Evolutionary conservation across 768 basidiomycete species (phyloP).

Genomic region (Calocera cornea): DNA sequence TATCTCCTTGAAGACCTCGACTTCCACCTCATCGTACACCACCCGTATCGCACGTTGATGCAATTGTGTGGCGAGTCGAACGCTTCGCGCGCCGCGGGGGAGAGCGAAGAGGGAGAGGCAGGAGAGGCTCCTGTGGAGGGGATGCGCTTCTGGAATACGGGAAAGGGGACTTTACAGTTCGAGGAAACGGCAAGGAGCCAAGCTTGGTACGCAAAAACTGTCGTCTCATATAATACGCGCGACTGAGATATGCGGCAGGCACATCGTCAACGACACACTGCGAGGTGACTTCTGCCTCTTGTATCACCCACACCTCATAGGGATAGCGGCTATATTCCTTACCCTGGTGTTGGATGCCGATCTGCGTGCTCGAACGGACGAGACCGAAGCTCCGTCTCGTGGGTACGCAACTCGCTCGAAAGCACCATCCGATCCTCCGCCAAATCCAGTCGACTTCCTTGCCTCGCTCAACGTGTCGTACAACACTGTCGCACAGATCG

Average conservation of each 20-base stretch:
- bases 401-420: conserved; percentile 27
- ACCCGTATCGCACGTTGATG: conserved; percentile 83
- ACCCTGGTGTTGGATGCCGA: conserved; percentile 62
- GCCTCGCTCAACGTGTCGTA: conserved; percentile 76
- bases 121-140: conserved; percentile 45
- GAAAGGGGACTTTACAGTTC: conserved; percentile 64
- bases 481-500: conserved; percentile 64
- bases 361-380: conserved; percentile 30
- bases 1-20: conserved; percentile 94
- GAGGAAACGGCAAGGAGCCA: conserved; percentile 68
- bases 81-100: conserved; percentile 8
- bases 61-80: conserved; percentile 53
- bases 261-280: conserved; percentile 92
- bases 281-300: conserved; percentile 86
- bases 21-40: conserved; percentile 85
- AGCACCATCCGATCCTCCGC: conserved; percentile 16
- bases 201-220: conserved; percentile 53
- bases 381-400: conserved; percentile 40
- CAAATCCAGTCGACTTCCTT: conserved; percentile 51
- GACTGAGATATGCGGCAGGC: conserved; percentile 39
- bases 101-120: conserved; percentile 24
- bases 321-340: conserved; percentile 82
- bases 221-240: not conserved
- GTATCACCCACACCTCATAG: conserved; percentile 89
- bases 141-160: conserved; percentile 63